Conservation (phyloP, 116 monocot genomes). For the Phalaenopsis hybrid region DNA sequence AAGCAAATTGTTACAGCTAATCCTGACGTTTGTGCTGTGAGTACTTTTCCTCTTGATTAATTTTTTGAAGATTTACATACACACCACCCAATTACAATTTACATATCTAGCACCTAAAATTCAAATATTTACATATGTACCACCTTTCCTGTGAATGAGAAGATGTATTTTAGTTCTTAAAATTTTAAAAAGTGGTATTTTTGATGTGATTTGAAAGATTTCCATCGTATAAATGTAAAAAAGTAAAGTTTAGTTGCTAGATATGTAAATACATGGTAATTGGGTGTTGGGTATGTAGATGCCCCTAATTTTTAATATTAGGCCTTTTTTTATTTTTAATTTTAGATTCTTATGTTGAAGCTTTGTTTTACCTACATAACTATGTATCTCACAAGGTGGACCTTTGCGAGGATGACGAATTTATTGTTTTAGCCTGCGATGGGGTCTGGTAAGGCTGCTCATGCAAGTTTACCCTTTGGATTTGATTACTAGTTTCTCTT, state of each 20-base stretch:
- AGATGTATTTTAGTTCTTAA: too few species aligned
- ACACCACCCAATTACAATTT: too few species aligned
- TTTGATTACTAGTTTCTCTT: neutral
- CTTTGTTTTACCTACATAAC: neutral
- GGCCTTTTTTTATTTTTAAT: too few species aligned
- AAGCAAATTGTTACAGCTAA: conserved; percentile 92
- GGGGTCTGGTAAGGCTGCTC: conserved; percentile 73
- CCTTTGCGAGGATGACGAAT: conserved; percentile 92
- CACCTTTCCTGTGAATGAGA: neutral
- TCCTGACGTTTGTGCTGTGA: conserved; percentile 79
- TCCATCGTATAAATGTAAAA: too few species aligned
- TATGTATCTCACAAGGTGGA: conserved; percentile 52
- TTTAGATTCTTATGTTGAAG: neutral
- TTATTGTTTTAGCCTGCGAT: conserved; percentile 92
- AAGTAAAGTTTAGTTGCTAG: too few species aligned
- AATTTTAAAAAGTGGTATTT: too few species aligned
- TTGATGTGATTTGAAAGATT: too few species aligned
- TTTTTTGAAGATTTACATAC: too few species aligned
- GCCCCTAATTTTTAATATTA: too few species aligned
- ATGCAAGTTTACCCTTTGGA: neutral
- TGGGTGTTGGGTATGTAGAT: too few species aligned
- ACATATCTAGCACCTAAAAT: too few species aligned
- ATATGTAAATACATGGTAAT: too few species aligned
- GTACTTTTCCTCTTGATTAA: neutral
- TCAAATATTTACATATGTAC: neutral